Conservation (phyloP, 2,329 filamentous ascomycete genomes). For the Ophiobolus disseminans region DNA sequence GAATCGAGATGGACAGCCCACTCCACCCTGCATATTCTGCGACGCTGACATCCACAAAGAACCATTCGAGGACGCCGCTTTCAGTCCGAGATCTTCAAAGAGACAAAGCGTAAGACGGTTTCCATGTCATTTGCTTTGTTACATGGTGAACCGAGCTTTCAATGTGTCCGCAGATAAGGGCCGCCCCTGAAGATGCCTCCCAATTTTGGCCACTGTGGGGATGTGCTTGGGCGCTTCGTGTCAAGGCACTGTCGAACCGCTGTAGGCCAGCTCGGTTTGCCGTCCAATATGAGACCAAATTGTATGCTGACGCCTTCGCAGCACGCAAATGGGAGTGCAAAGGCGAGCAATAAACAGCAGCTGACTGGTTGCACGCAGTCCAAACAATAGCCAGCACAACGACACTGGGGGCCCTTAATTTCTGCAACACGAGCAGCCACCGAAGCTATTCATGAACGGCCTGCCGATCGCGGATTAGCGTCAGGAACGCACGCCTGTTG, state of each 20-base stretch:
- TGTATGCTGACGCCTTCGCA: slow-evolving; percentile 16
- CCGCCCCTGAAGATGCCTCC: slow-evolving; percentile 22
- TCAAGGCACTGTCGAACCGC: slow-evolving; percentile 3
- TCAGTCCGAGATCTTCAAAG: slow-evolving; percentile 21
- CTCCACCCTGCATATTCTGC: slow-evolving; percentile 26
- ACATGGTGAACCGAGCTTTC: not conserved
- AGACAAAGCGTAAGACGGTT: no score
- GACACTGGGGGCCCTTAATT: slow-evolving; percentile 33
- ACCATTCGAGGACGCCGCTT: slow-evolving; percentile 10
- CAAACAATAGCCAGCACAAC: slow-evolving; percentile 28
- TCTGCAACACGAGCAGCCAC: slow-evolving; percentile 42
- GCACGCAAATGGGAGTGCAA: slow-evolving; percentile 16
- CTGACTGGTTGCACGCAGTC: slow-evolving; percentile 22
- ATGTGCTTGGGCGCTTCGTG: slow-evolving; percentile 9
- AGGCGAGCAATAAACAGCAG: slow-evolving; percentile 32
- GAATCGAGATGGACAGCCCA: slow-evolving; percentile 11
- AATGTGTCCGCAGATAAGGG: slow-evolving; percentile 13
- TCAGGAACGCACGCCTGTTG: slow-evolving; percentile 27
- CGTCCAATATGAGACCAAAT: slow-evolving; percentile 14
- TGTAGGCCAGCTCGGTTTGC: not conserved
- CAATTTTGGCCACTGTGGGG: slow-evolving; percentile 7
- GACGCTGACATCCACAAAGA: slow-evolving; percentile 19
- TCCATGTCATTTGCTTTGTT: slow-evolving; percentile 11
- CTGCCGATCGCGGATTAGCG: slow-evolving; percentile 40
- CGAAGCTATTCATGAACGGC: slow-evolving; percentile 29